Percentiles rank a stretch among this genome's conserved stretches.
These are phyloP conservation scores for Ophiocordyceps sinensis DNA, from an alignment of 2,329 filamentous ascomycete genomes.

Conservation along the genomic window DNA sequence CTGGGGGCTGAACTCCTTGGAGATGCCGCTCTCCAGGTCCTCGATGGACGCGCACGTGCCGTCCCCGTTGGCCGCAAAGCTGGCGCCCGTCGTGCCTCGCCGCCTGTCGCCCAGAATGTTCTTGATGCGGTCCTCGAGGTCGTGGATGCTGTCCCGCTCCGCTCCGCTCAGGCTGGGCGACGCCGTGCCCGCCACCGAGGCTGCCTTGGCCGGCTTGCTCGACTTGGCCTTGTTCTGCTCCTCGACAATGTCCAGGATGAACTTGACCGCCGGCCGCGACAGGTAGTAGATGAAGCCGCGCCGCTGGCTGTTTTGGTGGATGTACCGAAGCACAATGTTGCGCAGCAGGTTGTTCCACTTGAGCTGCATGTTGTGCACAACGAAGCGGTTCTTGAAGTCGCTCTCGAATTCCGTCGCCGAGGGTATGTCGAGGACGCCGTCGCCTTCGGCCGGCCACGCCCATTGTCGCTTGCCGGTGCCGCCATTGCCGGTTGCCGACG, in stretches of 20 bases:
- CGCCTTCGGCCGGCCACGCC: slow-evolving; percentile 30
- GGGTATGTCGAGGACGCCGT: slow-evolving; percentile 47
- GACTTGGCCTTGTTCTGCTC: slow-evolving; percentile 67
- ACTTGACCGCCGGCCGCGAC: slow-evolving; percentile 88
- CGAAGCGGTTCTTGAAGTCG: slow-evolving; percentile 96
- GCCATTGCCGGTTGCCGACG: slow-evolving; percentile 13
- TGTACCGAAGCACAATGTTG: slow-evolving; percentile 93
- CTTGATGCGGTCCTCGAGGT: slow-evolving; percentile 73
- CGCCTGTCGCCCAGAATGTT: slow-evolving; percentile 74
- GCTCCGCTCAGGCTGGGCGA: slow-evolving; percentile 18
- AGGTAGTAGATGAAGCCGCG: slow-evolving; percentile 97
- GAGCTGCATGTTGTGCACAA: slow-evolving; percentile 91
- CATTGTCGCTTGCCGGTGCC: slow-evolving; percentile 16
- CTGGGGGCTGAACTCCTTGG: slow-evolving; percentile 75
- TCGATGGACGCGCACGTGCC: slow-evolving; percentile 31
- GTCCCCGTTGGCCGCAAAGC: slow-evolving; percentile 18
- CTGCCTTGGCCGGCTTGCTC: slow-evolving; percentile 13
- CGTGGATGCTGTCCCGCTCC: slow-evolving; percentile 40
- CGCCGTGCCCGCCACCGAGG: slow-evolving; percentile 13
- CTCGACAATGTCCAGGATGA: slow-evolving; percentile 93
- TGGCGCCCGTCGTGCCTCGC: slow-evolving; percentile 46
- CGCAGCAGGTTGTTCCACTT: slow-evolving; percentile 97
- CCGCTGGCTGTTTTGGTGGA: slow-evolving; percentile 91
- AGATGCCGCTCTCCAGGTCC: slow-evolving; percentile 60
- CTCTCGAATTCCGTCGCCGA: slow-evolving; percentile 71